These are phyloP conservation scores for Mucor indicus DNA, from an alignment of 371 early-diverging fungal species.

Conservation along the genomic window DNA sequence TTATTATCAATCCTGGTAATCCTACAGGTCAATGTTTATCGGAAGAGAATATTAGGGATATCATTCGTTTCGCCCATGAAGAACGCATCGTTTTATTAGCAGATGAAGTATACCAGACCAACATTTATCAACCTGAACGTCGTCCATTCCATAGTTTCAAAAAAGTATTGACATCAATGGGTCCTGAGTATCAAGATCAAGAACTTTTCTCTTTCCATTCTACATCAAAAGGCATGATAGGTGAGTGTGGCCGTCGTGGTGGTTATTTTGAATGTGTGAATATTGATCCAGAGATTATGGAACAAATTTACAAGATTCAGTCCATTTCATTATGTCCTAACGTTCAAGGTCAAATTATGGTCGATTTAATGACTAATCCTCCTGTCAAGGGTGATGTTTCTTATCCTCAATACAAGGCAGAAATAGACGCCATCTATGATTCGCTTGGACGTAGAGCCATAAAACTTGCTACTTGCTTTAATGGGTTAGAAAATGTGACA, in stretches of 20 bases:
- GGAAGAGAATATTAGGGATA: constrained; percentile 74
- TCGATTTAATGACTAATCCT: constrained; percentile 93
- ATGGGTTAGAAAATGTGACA: constrained; percentile 79
- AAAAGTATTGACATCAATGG: constrained; percentile 71
- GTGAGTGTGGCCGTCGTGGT: constrained; percentile 97
- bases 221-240: constrained; percentile 96
- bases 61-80: constrained; percentile 75
- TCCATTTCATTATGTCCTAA: constrained; percentile 92
- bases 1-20: constrained; percentile 96
- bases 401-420: constrained; percentile 71
- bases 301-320: constrained; percentile 90
- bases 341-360: constrained; percentile 80
- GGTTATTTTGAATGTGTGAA: constrained; percentile 95
- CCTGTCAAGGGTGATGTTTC: constrained; percentile 79
- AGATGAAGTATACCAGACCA: constrained; percentile 97
- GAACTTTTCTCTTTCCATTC: constrained; percentile 95
- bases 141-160: constrained; percentile 93
- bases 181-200: constrained; percentile 24
- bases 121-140: constrained; percentile 73
- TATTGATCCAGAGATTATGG: constrained; percentile 71
- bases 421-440: constrained; percentile 74
- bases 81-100: constrained; percentile 82
- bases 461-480: constrained; percentile 78
- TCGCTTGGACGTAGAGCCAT: constrained; percentile 81
- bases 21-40: constrained; percentile 91